A percentile compares a stretch with the other conserved stretches of the same genome.
These are phyloP conservation scores for Rhodotorula sp. DNA, from an alignment of 1,284 basidiomycete genomes.

Conservation along the genomic window DNA sequence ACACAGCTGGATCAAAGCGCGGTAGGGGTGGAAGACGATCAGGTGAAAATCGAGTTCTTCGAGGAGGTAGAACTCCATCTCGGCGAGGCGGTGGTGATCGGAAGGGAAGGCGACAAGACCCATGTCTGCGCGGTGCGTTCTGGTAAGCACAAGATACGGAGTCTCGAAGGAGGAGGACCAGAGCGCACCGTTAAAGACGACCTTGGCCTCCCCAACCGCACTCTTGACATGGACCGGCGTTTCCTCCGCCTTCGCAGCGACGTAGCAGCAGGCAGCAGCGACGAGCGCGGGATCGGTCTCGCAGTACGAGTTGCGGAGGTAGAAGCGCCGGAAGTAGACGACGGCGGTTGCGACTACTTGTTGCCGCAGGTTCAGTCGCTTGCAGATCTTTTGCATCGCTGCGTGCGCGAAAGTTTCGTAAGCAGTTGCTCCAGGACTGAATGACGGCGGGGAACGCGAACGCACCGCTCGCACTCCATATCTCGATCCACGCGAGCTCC, in stretches of 20 bases:
- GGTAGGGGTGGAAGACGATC: constrained; percentile 89
- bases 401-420: neutral
- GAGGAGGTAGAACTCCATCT: constrained; percentile 98
- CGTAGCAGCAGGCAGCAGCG: constrained; percentile 87
- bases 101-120: constrained; percentile 71
- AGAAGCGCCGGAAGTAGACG: constrained; percentile 91
- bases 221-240: constrained; percentile 91
- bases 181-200: constrained; percentile 70
- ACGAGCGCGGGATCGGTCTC: constrained; percentile 93
- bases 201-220: constrained; percentile 77
- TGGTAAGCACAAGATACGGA: too few species aligned
- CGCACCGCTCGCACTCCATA: constrained; percentile 78
- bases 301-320: constrained; percentile 87
- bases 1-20: constrained; percentile 73
- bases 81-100: constrained; percentile 79
- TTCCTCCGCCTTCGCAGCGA: constrained; percentile 95
- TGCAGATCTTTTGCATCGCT: constrained; percentile 85
- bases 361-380: constrained; percentile 78
- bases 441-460: neutral
- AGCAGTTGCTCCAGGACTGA: neutral
- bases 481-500: constrained; percentile 70
- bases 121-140: constrained; percentile 43
- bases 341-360: constrained; percentile 88
- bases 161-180: too few species aligned
- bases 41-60: constrained; percentile 96